Conservation (phyloP, 202 grass and related monocot genomes). For the Panicum virgatum region DNA sequence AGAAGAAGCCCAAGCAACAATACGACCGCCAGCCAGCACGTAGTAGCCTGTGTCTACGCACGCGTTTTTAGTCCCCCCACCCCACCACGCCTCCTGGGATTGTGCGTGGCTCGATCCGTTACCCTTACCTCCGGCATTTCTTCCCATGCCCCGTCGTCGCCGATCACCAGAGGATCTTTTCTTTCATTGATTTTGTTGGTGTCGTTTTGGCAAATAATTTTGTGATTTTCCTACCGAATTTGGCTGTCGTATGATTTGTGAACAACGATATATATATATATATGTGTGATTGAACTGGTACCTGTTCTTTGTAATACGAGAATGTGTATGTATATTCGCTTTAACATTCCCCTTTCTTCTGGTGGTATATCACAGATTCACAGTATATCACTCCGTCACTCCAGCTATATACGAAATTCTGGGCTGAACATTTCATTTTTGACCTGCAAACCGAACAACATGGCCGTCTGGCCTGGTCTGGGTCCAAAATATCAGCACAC, state of each 20-base stretch:
- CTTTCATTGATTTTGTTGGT: conserved; percentile 4
- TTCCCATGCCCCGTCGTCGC: neutral
- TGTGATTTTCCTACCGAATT: neutral
- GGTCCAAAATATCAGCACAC: no score
- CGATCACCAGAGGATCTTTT: conserved; percentile 7
- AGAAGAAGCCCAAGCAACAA: neutral
- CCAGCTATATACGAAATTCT: no score
- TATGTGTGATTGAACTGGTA: conserved; percentile 11
- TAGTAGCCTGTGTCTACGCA: neutral
- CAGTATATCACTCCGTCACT: no score
- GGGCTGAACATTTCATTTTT: no score
- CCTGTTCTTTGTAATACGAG: conserved; percentile 18
- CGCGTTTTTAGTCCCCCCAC: neutral
- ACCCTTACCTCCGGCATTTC: conserved; percentile 7
- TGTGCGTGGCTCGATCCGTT: conserved; percentile 5
- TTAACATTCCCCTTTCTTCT: no score
- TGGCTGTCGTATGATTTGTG: conserved; percentile 40
- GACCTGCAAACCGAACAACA: no score
- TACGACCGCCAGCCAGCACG: conserved; percentile 6
- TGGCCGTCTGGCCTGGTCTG: no score
- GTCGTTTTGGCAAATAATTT: conserved; percentile 45
- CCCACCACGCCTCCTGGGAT: conserved; percentile 26
- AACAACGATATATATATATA: conserved; percentile 40
- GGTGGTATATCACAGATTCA: no score
- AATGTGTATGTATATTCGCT: neutral